Conservation (phyloP, 1,284 basidiomycete species). For the Sparassis latifolia region DNA sequence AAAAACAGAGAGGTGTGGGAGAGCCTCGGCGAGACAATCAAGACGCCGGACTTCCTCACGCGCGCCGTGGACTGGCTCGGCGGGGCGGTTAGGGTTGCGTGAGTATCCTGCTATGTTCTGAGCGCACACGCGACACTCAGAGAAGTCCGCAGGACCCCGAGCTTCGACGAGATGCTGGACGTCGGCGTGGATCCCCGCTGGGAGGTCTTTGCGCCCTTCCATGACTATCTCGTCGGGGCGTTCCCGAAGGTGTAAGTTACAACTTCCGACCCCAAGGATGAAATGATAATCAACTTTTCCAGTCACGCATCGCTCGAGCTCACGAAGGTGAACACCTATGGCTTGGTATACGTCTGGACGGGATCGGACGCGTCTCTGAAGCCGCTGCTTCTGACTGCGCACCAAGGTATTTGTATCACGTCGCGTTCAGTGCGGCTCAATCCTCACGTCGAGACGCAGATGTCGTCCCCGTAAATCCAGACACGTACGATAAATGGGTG, state of each 20-base stretch:
- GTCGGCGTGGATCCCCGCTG: constrained; percentile 39
- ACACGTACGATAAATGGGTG: constrained; percentile 46
- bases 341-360: constrained; percentile 56
- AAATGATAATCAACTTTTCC: neutral
- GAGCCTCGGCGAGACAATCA: constrained; percentile 32
- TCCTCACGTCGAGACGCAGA: constrained; percentile 27
- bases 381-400: constrained; percentile 59
- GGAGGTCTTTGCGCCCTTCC: constrained; percentile 35
- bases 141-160: constrained; percentile 26
- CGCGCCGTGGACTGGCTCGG: constrained; percentile 47
- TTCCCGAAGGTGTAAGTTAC: constrained; percentile 36
- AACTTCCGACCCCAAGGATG: neutral
- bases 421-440: neutral
- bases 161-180: constrained; percentile 34
- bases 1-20: constrained; percentile 37
- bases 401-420: constrained; percentile 42
- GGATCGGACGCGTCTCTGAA: constrained; percentile 52
- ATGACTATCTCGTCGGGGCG: constrained; percentile 33
- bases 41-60: constrained; percentile 37
- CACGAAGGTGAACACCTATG: constrained; percentile 59
- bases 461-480: constrained; percentile 50
- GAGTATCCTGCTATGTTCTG: constrained; percentile 9
- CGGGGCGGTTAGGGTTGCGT: constrained; percentile 40
- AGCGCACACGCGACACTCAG: neutral
- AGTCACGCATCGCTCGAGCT: constrained; percentile 48